Base-by-base conservation (phyloP, 2,329 filamentous ascomycete genomes). In the Beauveria sp. region DNA sequence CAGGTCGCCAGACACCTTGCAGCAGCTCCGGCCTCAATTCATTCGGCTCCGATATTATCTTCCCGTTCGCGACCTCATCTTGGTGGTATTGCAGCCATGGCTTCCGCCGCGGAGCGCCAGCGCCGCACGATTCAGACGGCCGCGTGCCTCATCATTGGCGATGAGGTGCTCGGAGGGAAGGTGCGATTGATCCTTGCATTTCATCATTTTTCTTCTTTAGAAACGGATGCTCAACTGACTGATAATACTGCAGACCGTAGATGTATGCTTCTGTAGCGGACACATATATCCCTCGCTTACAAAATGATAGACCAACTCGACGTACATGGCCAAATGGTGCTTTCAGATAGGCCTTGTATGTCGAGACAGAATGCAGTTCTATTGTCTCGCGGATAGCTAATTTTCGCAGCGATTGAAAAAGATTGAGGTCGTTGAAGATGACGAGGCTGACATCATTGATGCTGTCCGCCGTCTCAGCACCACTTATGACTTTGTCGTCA, bases 151-250 rank as follows among this genome's bases (percentile, higher is more conserved):
- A 92, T 99, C 64, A 98, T 99, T 69, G 93, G 93, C n/a, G 93
- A 98, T 76, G 93, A 97, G 75, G 92, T 98, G 5, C 81, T 98
- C 4, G 93, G 92, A 24, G 93, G 95, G 69, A 98, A 98, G 88
- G 93, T 60, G 31, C 28, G 62, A 26, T 79, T 70, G 6, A 9
- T 20, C 26, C 7, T 38, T 50, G 14, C 8, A 7, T n/a, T n/a
- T 9, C 12, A 12, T 49, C 1, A 31, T 52, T 52, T 1, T 12
- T 14, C 5, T 16, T 16, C 5, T 16, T 3, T 6, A 16, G 5
- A 12, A 59, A 42, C 53, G 42, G 48, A 57, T 60, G 62, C 16
- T 20, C 20, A 40, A 31, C 34, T 61, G 24, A 55, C 46, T 31
- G 40, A 43, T 28, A 9, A n/a, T 6, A 49, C 38, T 24, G 31